Base-by-base conservation (phyloP, 2,329 filamentous ascomycete species). In the Neonectria punicea region DNA sequence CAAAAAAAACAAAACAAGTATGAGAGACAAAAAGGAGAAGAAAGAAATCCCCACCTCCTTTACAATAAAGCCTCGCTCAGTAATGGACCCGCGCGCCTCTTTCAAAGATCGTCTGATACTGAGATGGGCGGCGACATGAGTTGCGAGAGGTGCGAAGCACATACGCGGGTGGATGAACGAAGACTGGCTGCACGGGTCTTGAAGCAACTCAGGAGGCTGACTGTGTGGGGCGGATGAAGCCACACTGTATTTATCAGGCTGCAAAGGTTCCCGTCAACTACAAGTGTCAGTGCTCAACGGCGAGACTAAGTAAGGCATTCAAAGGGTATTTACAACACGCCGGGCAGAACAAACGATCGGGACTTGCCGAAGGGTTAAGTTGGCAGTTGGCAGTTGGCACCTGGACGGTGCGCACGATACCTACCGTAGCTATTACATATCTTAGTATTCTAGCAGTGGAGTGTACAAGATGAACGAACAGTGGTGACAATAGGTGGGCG, bases 181-280 rank as follows among this genome's bases (percentile, higher is more conserved):
- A 59, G 39, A 39, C 41, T 53, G 55, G 46, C 20, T 18, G 54
- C 41, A 57, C 54, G 32, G 43, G 49, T 57, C 11, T 34, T 4
- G 41, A 46, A 50, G 18, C n/a, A 50, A 39, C 25, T 43, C 39
- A 32, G 28, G 28, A 22, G 14, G 20, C 41, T 8, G 18, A 36
- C 53, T 50, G 61, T 55, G 49, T 58, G 55, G 55, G 58, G 32
- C 43, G n/a, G 20, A 32, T 4, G 44, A 53, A 51, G 20, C 55
- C 55, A 58, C 51, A 55, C 61, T 59, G 61, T 59, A 54, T 41
- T 36, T 9, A 44, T 14, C 20, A 28, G 6, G 55, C 32, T 6
- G 16, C 8, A 9, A 54, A 7, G 50, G n/a, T 50, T 32, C 20
- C 3, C 20, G 20, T 22, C 16, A 28, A 20, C 32, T 16, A 30